Base-by-base conservation (phyloP, 2,329 filamentous ascomycete species). In the Emergomyces orientalis region DNA sequence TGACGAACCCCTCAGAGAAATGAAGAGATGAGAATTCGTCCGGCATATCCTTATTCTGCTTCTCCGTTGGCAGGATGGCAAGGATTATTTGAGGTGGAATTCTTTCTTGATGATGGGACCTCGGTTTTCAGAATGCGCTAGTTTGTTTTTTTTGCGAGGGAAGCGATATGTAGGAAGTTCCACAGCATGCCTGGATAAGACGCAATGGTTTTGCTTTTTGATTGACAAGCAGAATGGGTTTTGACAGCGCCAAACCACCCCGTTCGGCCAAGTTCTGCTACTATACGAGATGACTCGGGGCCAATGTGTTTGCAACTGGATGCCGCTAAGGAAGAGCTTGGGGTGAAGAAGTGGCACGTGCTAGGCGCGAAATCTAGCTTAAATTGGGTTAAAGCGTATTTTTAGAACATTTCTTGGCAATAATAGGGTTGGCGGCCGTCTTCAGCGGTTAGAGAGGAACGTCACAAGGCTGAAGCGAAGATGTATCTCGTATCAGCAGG, bases 1-100 rank as follows among this genome's bases (percentile, higher is more conserved):
- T 60, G 22, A 61, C 63, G 54, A 68, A 68, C n/a, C 45, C 34
- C n/a, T 67, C 63, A 27, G 58, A 63, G 43, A 65, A 61, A 47
- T 65, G 62, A 3, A 62, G 59, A 30, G 54, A 51, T 32, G 37
- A 45, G 27, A 37, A 39, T n/a, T 37, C 47, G 17, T 39, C 39
- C 19, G 59, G 19, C 47, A 51, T 52, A 30, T 32, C 32, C 30
- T 41, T 52, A 19, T 51, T 37, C n/a, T 32, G 45, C n/a, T 39
- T 17, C 22, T 34, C 54, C 11, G 25, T 27, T 27, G 19, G 32
- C 2, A 4, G 34, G 54, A 56, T 9, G 25, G 17, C 14, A 19
- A 32, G 5, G 25, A 54, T 30, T 13, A 7, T 22, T 19, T 8
- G 17, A 34, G 9, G 17, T 51, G 17, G n/a, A n/a, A 41, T 45